phyloP scores from a whole-genome alignment of 2,329 filamentous ascomycete genomes.

The Hymenoscyphus infarciens region DNA sequence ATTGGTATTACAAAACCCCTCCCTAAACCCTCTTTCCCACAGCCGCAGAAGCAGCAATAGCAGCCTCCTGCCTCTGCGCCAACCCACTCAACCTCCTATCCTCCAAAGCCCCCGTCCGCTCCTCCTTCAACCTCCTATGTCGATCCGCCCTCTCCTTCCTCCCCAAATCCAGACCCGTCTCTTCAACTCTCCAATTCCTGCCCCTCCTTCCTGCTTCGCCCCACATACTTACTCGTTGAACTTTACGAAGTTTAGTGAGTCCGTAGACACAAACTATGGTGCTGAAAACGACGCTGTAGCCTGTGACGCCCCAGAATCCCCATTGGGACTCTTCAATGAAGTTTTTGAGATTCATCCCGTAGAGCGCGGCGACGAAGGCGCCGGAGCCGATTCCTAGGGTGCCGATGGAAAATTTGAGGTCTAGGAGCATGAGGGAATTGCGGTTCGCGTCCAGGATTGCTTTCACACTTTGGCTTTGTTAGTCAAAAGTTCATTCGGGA shows the following conservation, averaged over 20 bases:
- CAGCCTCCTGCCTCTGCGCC: conserved; percentile 16
- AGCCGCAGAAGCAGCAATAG: conserved; percentile 11
- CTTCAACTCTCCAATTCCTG: conserved; percentile 32
- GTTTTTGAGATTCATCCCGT: conserved; percentile 99
- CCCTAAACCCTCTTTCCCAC: conserved; percentile 8
- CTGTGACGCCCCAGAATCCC: conserved; percentile 76
- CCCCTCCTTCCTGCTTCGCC: conserved; percentile 32
- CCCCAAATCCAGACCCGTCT: conserved; percentile 27
- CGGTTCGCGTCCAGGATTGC: conserved; percentile 97
- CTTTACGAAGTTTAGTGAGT: conserved; percentile 74
- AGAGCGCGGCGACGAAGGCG: conserved; percentile 95
- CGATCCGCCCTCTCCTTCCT: conserved; percentile 27
- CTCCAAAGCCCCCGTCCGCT: conserved; percentile 20
- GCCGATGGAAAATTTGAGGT: conserved; percentile 93
- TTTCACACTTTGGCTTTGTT: conserved; percentile 61
- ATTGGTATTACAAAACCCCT: background rate
- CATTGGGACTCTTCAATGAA: conserved; percentile 92
- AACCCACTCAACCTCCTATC: conserved; percentile 16
- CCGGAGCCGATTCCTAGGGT: conserved; percentile 93
- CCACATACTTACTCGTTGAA: conserved; percentile 85
- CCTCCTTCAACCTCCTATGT: conserved; percentile 27
- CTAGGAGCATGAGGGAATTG: conserved; percentile 95
- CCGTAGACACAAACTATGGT: conserved; percentile 80
- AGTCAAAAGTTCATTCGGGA: conserved; percentile 21
- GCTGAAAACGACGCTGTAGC: conserved; percentile 67